Base-by-base conservation (phyloP, 2,329 filamentous ascomycete species). In the Drechslerella stenobrocha region DNA sequence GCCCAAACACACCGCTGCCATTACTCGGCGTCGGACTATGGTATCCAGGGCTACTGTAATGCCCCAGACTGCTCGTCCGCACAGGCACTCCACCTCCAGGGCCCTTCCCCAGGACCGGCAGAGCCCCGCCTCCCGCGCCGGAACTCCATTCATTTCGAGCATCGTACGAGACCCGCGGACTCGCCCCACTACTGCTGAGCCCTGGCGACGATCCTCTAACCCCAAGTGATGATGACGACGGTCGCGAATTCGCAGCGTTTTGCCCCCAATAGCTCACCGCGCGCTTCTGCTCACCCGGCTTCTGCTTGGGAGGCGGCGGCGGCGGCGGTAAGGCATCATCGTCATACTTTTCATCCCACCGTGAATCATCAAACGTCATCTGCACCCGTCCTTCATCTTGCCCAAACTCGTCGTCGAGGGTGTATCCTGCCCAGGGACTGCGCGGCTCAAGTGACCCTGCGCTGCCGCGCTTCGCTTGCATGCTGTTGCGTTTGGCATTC, bases 281-380 rank as follows among this genome's bases (percentile, higher is more conserved):
- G 23, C 63, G 59, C 26, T 60, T 34, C 34, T 48, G 13, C 32
- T 47, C 50, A 2, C 18, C 37, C 23, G 28, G 64, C 65, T 22
- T 52, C 57, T 40, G 74, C 40, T 69, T 69, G 50, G 20, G 72
- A 26, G 70, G 70, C 53, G 23, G 72, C 51, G 61, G 80, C 79
- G 37, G 81, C 76, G 70, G 82, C 87, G 1, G 82, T 79, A 6
- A 83, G 84, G 74, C 18, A 8, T 44, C 51, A 15, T 67, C 50
- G 9, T 67, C 52, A 28, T 63, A 53, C 5, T 15, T 6, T 6
- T 52, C 50, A 6, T 64, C 59, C 45, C 45, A 64, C 18, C 56
- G 56, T 4, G 59, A 56, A 30, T 56, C 55, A 22, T 89, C 87
- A 75, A 90, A 90, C 1, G 84, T 86, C 86, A 90, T 87, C 71